phyloP scores from a whole-genome alignment of 176 grass and related monocot genomes.

The Aegilops umbellulata region DNA sequence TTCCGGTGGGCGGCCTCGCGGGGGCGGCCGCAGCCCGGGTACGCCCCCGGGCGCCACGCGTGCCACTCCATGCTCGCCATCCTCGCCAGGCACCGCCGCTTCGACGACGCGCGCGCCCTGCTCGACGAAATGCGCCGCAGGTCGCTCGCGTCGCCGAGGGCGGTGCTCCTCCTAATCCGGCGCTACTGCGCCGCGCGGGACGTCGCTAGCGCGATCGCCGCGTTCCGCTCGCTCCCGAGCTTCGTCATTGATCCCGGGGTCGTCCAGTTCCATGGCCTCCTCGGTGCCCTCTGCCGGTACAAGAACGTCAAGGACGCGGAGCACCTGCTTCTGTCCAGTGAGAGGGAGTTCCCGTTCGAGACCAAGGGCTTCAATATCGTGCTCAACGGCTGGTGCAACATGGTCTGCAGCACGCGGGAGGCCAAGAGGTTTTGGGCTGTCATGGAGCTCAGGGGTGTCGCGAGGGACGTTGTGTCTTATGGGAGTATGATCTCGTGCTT shows the following conservation, averaged over 20 bases:
- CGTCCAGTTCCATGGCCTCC: constrained; percentile 65
- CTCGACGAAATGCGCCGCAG: constrained; percentile 66
- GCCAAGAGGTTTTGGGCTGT: constrained; percentile 74
- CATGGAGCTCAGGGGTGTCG: constrained; percentile 57
- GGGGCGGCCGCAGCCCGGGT: constrained; percentile 20
- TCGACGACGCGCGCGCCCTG: constrained; percentile 68
- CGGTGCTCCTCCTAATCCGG: constrained; percentile 54
- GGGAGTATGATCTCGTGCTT: constrained; percentile 91
- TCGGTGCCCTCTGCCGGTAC: constrained; percentile 70
- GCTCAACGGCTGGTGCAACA: constrained; percentile 80
- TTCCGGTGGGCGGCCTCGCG: constrained; percentile 71
- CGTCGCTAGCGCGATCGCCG: constrained; percentile 58
- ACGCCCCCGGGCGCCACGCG: constrained; percentile 46
- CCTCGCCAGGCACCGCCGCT: constrained; percentile 73
- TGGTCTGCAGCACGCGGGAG: constrained; percentile 54
- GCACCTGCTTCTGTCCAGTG: constrained; percentile 71
- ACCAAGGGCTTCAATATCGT: constrained; percentile 93
- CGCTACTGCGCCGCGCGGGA: constrained; percentile 62
- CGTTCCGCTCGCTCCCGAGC: constrained; percentile 56
- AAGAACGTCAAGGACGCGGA: constrained; percentile 81
- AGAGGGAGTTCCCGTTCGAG: constrained; percentile 58
- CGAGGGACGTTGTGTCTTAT: constrained; percentile 65
- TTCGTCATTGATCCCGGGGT: constrained; percentile 48
- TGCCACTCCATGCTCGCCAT: constrained; percentile 82
- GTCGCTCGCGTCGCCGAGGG: constrained; percentile 44